Base-by-base conservation (phyloP, 2,329 filamentous ascomycete genomes). In the Coniochaeta prunicola region DNA sequence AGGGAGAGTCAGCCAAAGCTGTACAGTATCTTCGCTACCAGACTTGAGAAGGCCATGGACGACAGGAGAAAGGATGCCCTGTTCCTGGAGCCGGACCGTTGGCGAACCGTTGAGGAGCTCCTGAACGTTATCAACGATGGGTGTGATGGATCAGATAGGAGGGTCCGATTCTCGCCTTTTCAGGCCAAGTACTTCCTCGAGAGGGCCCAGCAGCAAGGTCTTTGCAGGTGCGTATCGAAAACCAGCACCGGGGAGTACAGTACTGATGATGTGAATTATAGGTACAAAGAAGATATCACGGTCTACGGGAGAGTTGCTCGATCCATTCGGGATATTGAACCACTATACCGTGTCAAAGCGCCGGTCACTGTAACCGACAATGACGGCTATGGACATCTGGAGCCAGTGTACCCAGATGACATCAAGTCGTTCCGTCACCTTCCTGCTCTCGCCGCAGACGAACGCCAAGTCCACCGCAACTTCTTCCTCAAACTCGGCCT, bases 401-500 rank as follows among this genome's bases (percentile, higher is more conserved):
- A 8, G 5, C 40, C 19, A 21, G 2, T 21, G 40, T 45, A 24
- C 40, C 40, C 40, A 45, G 21, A 12, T 9, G 40, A 45, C 13
- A 45, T 45, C 40, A 12, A 3, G 12, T 45, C 40, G 19, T 45
- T 45, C 19, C n/a, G 17, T 4, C 40, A 45, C 12, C 40, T 45
- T 5, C 40, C 40, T 26, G 10, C 45, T 26, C 4, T n/a, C 24
- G 30, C 12, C 24, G 21, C 45, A 50, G 45, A 21, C 45, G 45
- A 45, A 21, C 40, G 19, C 40, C 21, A 45, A 21, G 10, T 24
- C 2, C 7, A 24, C 6, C n/a, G 40, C 19, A 45, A 45, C 21
- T 50, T 30, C 71, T 71, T 72, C 59, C 68, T 68, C 57, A 67
- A 71, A 26, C 64, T 76, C 21, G 73, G 70, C 24, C 77, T 69